A percentile compares a stretch with the other conserved stretches of the same genome.
phyloP scores from a whole-genome alignment of 306 rosid genomes.

The Malus sieversii region DNA sequence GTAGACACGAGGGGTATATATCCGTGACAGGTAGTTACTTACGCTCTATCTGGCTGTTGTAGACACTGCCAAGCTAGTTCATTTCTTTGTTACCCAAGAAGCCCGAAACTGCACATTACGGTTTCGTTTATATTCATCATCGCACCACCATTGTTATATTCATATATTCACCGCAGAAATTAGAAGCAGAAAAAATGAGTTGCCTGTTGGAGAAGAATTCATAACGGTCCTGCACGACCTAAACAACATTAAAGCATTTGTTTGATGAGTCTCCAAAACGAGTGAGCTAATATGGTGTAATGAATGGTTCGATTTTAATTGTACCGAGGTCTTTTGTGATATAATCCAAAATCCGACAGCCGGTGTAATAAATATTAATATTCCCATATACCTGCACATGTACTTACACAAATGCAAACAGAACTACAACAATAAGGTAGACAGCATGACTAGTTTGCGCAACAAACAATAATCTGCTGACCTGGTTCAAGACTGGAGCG shows the following conservation, averaged over 20 bases:
- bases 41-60: too few relatives aligned
- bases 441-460: neutral
- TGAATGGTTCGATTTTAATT: too few relatives aligned
- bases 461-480: constrained; percentile 24
- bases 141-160: constrained; percentile 90
- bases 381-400: neutral
- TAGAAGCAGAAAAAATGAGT: constrained; percentile 50
- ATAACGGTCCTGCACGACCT: constrained; percentile 94
- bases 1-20: too few relatives aligned
- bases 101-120: constrained; percentile 83
- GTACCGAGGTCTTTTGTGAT: too few relatives aligned
- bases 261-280: constrained; percentile 17
- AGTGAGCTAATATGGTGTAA: neutral
- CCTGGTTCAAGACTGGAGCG: constrained; percentile 35
- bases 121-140: constrained; percentile 69
- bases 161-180: constrained; percentile 82
- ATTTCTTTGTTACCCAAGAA: constrained; percentile 33
- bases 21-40: too few relatives aligned
- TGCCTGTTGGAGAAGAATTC: constrained; percentile 81
- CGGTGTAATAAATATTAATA: neutral
- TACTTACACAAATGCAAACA: neutral
- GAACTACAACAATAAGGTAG: neutral
- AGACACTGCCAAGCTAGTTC: too few relatives aligned
- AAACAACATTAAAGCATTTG: constrained; percentile 3
- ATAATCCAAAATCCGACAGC: neutral